Conservation (phyloP, 805 yeast genomes). For the Schizosaccharomyces lindneri region DNA sequence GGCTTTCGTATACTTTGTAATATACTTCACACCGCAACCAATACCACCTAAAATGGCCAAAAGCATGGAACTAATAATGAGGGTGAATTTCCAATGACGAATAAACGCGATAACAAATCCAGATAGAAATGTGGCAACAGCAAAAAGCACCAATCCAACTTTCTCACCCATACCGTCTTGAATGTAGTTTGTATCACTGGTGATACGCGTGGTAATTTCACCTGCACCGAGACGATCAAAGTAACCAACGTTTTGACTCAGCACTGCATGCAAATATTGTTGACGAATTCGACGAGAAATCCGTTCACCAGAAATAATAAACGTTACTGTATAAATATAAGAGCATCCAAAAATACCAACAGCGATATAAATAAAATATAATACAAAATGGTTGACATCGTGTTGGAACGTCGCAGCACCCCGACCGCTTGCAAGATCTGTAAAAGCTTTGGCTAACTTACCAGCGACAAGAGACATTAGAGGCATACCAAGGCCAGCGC, state of each 20-base stretch:
- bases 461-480: constrained; percentile 20
- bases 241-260: constrained; percentile 19
- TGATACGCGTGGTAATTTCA: constrained; percentile 19
- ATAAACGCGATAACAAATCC: constrained; percentile 17
- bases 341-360: constrained; percentile 13
- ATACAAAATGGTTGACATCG: constrained; percentile 14
- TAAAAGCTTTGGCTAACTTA: constrained; percentile 15
- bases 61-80: constrained; percentile 15
- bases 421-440: constrained; percentile 11
- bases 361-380: constrained; percentile 19
- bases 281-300: constrained; percentile 18
- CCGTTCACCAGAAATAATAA: constrained; percentile 19
- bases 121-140: constrained; percentile 17
- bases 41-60: constrained; percentile 13
- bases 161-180: constrained; percentile 22
- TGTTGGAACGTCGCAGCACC: constrained; percentile 13
- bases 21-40: constrained; percentile 12
- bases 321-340: constrained; percentile 15
- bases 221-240: constrained; percentile 21
- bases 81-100: constrained; percentile 16
- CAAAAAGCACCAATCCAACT: constrained; percentile 17
- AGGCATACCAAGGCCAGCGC: constrained; percentile 15
- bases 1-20: constrained; percentile 7
- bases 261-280: constrained; percentile 15
- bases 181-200: constrained; percentile 18